Evolutionary conservation across 2,329 filamentous ascomycete species (phyloP), one percentile per base, ranked within the genome.

Genomic region (Coniella vitis): DNA sequence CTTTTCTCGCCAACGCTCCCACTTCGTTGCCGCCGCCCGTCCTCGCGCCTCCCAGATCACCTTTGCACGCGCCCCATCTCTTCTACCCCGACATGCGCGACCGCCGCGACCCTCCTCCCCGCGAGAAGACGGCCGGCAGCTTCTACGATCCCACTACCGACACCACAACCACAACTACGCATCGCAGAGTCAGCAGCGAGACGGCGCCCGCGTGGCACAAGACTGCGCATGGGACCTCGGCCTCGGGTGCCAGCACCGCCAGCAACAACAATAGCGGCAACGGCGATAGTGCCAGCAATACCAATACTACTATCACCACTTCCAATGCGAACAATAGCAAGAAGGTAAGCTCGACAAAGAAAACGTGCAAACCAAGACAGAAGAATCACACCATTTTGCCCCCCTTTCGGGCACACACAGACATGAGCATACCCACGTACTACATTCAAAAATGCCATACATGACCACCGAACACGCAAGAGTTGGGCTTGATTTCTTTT

Each of bases 101-200:
- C 16, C 64, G 55, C 54, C 41, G 32, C 41, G 41, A 41, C 25
- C 51, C 53, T 29, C 51, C 53, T 21, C 34, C 69, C 65, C 60
- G 68, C 69, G 46, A 69, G 70, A 60, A 66, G 47, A 60, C 63
- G 14, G 62, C 65, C 48, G 65, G 72, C 58, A 69, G 70, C 61
- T 76, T 74, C 63, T 78, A 78, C 65, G 75, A 78, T 57, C 74
- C 74, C 14, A 71, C 71, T 38, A 74, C 71, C 38, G 75, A 78
- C 63, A 69, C 68, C 52, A 70, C 68, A 42, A 55, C 70, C 32
- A 69, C 69, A 46, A 41, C 68, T 54, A 69, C 66, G 53, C 71
- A 73, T 60, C 72, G 69, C 57, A 66, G 65, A 53, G 62, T 69
- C 56, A 72, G 25, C 25, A 29, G 70, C 51, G 73, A 76, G 58